phyloP scores from a whole-genome alignment of 2,329 filamentous ascomycete species.

The Pyricularia sp. region DNA sequence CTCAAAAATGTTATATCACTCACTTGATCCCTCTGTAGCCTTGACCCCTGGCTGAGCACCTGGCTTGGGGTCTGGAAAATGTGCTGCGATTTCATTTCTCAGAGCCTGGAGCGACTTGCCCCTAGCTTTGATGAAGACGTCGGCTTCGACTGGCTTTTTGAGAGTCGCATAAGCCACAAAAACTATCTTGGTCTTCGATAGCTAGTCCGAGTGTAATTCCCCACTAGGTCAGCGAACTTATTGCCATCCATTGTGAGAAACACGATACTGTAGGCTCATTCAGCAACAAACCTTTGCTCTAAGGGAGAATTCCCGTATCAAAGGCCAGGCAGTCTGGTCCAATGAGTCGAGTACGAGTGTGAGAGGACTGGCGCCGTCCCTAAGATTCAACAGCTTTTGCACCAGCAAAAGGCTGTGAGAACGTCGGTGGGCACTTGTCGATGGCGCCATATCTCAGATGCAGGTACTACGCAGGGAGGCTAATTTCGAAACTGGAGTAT shows the following conservation, averaged over 20 bases:
- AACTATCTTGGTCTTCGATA: constrained; percentile 55
- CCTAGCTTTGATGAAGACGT: constrained; percentile 53
- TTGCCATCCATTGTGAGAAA: not conserved
- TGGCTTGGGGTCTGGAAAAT: constrained; percentile 28
- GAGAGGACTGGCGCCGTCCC: constrained; percentile 57
- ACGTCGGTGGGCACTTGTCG: constrained; percentile 11
- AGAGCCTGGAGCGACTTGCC: constrained; percentile 45
- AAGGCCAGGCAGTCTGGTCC: constrained; percentile 61
- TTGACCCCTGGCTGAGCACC: constrained; percentile 18
- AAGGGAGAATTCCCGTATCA: constrained; percentile 60
- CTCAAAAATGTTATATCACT: constrained; percentile 11
- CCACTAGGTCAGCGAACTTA: not conserved
- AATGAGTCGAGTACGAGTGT: constrained; percentile 76
- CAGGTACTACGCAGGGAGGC: not conserved
- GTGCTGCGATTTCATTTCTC: constrained; percentile 43
- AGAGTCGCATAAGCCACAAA: constrained; percentile 69
- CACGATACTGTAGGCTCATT: not conserved
- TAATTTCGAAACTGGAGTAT: not conserved
- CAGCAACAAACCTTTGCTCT: constrained; percentile 53
- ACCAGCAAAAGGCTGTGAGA: constrained; percentile 15
- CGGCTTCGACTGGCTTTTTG: constrained; percentile 47
- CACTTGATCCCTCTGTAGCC: constrained; percentile 22
- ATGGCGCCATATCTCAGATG: constrained; percentile 9
- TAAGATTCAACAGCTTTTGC: constrained; percentile 15
- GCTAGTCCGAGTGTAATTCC: constrained; percentile 20